These are phyloP conservation scores for Elasticomyces elasticus DNA, from an alignment of 495 filamentous ascomycete genomes.

Conservation along the genomic window DNA sequence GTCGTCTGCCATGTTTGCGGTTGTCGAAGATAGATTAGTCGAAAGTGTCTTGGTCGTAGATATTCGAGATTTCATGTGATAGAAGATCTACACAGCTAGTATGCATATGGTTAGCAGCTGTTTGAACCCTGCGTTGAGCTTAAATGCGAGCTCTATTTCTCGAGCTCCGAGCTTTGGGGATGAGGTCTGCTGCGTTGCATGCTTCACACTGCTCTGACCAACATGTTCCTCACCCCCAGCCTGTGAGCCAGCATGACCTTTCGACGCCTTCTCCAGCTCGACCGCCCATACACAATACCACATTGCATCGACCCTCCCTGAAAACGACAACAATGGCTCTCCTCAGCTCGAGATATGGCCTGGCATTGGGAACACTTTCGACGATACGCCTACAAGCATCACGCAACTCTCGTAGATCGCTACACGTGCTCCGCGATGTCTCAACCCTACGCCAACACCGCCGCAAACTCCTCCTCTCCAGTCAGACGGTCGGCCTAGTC, in stretches of 20 bases:
- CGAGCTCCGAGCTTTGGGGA: neutral
- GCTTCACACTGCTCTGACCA: neutral
- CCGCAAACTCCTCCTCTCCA: conserved; percentile 52
- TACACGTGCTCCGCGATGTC: conserved; percentile 64
- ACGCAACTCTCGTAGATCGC: neutral
- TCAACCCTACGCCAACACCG: conserved; percentile 62
- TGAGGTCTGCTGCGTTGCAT: conserved; percentile 6
- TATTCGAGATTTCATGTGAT: too few relatives aligned
- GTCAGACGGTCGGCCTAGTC: conserved; percentile 72
- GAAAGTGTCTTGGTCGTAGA: too few relatives aligned
- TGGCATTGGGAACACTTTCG: neutral
- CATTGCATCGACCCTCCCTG: neutral
- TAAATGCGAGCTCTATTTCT: neutral
- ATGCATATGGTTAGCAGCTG: neutral
- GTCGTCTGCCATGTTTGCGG: conserved; percentile 70
- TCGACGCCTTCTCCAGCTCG: neutral
- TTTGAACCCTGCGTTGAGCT: neutral
- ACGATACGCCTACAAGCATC: neutral
- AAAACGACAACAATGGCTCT: neutral
- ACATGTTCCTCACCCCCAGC: neutral
- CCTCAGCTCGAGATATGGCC: neutral
- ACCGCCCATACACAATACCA: too few relatives aligned
- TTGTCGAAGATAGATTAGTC: neutral
- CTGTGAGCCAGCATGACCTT: neutral
- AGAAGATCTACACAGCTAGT: too few relatives aligned